phyloP scores from a whole-genome alignment of 805 yeast genomes.

The Suhomyces sp. region DNA sequence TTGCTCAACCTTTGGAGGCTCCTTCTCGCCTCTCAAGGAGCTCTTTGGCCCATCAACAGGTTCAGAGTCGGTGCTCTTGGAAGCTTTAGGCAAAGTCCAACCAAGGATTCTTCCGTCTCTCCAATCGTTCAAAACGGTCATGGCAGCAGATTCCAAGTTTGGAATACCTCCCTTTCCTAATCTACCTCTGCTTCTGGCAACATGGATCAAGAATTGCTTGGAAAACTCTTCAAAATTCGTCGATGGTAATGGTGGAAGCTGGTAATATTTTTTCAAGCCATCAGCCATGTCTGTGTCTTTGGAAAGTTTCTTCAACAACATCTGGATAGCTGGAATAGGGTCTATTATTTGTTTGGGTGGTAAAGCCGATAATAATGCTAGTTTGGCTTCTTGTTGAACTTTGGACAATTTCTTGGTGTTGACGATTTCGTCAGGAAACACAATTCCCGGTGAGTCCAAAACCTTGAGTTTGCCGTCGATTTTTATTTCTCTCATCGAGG shows the following conservation, averaged over 20 bases:
- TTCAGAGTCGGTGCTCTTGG: constrained; percentile 39
- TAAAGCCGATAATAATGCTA: constrained; percentile 82
- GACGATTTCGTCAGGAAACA: constrained; percentile 69
- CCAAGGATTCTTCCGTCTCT: constrained; percentile 92
- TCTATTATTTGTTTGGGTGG: constrained; percentile 84
- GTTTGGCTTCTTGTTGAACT: constrained; percentile 77
- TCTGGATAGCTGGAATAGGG: constrained; percentile 76
- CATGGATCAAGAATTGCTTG: constrained; percentile 83
- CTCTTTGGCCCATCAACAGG: constrained; percentile 33
- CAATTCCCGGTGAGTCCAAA: constrained; percentile 96
- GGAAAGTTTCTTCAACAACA: constrained; percentile 72
- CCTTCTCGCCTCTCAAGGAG: constrained; percentile 40
- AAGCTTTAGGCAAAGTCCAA: constrained; percentile 73
- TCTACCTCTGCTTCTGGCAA: constrained; percentile 91
- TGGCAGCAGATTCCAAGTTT: constrained; percentile 80
- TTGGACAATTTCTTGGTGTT: constrained; percentile 45
- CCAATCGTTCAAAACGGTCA: constrained; percentile 87
- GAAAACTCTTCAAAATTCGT: constrained; percentile 71
- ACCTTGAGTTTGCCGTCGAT: constrained; percentile 85
- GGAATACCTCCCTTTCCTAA: constrained; percentile 92
- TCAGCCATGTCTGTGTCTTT: constrained; percentile 76
- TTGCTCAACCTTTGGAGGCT: constrained; percentile 54
- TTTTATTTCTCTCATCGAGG: constrained; percentile 86
- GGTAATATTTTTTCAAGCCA: constrained; percentile 68
- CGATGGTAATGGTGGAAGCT: constrained; percentile 76